Evolutionary conservation across 2,329 filamentous ascomycete species (phyloP), one percentile per base, ranked within the genome.

Genomic region (Colletotrichum sp.): DNA sequence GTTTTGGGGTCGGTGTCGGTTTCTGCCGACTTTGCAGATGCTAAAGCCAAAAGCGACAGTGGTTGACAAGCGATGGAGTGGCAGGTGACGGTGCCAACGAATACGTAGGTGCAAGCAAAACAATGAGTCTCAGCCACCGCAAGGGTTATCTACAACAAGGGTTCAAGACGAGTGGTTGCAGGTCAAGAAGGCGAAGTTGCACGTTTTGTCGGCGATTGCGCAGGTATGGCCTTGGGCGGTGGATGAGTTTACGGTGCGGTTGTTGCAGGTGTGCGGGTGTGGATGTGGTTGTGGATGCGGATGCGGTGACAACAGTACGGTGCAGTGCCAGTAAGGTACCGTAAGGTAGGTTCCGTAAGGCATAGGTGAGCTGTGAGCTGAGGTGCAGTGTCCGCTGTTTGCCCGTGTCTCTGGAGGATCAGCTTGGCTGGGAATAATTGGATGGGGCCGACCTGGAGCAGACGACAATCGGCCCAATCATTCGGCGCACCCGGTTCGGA

Each of bases 401-500:
- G 55, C 28, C 24, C 28, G 24, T 30, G 26, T 64, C 66, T 58
- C 48, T 70, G 8, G 43, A 60, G 67, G 52, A 61, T 71, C 52
- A 61, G 60, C 61, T 70, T 36, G 48, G 58, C 34, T 65, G n/a
- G 61, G 69, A 57, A 71, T 71, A 65, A 71, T 71, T 74, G 67
- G 60, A 71, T 58, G 60, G 67, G 67, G 36, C 61, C 34, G 34
- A 43, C 67, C 32, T 69, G 55, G 24, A 67, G 52, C 64, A 58
- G 67, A 38, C 26, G 52, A 60, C 34, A 67, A 75, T 75, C 73
- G 63, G 57, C 48, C 73, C 73, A 75, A 75, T 75, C 73, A 64
- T 67, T 67, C 63, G 61, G 36, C 30, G 68, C 68, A 38, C 61
- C 67, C 28, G 48, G 72, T n/a, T 65, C 34, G 34, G 67, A 65